These are phyloP conservation scores for Gonium pectorale DNA, from an alignment of 139 green algal species.

Conservation along the genomic window DNA sequence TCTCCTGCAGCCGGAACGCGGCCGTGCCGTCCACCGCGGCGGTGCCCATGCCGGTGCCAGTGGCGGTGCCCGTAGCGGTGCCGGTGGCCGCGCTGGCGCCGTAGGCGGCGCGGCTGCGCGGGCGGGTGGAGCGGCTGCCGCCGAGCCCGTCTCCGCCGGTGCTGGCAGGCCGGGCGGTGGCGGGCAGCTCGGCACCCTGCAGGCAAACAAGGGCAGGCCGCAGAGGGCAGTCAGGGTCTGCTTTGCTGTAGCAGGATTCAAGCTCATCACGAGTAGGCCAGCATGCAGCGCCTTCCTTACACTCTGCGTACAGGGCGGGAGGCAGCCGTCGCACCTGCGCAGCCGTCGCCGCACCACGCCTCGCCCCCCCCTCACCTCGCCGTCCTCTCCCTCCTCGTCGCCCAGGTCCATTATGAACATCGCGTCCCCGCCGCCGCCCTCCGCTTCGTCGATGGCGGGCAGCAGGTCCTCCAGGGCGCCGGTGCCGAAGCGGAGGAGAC, in stretches of 20 bases:
- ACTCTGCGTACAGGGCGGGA: not conserved
- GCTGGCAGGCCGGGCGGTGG: not conserved
- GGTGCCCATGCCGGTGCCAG: not conserved
- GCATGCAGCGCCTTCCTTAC: too few species aligned
- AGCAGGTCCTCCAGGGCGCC: constrained; percentile 55
- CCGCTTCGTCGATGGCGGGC: constrained; percentile 36
- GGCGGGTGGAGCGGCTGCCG: not conserved
- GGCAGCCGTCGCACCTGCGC: not conserved
- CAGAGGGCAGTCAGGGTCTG: too few species aligned
- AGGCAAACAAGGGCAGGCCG: not conserved
- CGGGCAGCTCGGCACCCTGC: not conserved
- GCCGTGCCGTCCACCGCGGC: not conserved
- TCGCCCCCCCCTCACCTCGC: too few species aligned
- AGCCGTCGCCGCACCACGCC: too few species aligned
- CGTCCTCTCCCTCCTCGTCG: constrained; percentile 1
- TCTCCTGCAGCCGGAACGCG: constrained; percentile 11
- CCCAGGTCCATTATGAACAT: not conserved
- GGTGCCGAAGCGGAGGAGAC: constrained; percentile 20
- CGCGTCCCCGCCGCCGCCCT: not conserved
- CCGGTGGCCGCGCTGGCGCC: not conserved
- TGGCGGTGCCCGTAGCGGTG: not conserved
- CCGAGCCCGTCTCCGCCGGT: not conserved
- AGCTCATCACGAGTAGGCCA: too few species aligned
- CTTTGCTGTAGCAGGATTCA: too few species aligned
- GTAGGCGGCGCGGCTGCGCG: too few species aligned